Percentiles rank a stretch among this genome's conserved stretches.
Evolutionary conservation across 495 filamentous ascomycete genomes (phyloP).

Genomic region (Bombardia bombarda): DNA sequence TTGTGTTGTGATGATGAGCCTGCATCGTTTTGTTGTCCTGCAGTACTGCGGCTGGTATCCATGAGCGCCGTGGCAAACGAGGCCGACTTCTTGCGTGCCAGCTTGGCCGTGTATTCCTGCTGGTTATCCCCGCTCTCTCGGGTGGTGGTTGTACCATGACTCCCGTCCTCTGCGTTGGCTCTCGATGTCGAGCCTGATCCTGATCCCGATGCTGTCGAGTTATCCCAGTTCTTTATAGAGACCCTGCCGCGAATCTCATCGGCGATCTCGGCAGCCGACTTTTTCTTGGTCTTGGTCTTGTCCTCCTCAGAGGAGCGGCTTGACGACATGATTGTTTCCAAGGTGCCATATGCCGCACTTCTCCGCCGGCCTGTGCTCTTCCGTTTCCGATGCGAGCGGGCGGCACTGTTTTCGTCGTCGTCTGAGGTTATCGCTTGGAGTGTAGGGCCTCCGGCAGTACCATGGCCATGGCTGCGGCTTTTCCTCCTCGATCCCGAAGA

Average conservation of each 20-base stretch:
- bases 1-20: constrained; percentile 9
- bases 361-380: constrained; percentile 28
- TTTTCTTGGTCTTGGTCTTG: constrained; percentile 36
- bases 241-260: constrained; percentile 41
- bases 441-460: constrained; percentile 27
- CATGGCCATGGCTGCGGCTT: constrained; percentile 10
- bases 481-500: constrained; percentile 13
- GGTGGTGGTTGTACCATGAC: background rate
- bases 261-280: constrained; percentile 39
- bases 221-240: constrained; percentile 18
- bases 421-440: constrained; percentile 42
- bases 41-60: constrained; percentile 16
- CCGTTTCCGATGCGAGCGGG: constrained; percentile 13
- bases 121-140: constrained; percentile 11
- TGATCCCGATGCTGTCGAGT: constrained; percentile 15
- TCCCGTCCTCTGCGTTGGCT: constrained; percentile 4
- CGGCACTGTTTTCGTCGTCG: constrained; percentile 28
- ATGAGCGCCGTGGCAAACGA: constrained; percentile 41
- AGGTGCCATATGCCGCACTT: constrained; percentile 42
- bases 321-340: constrained; percentile 51
- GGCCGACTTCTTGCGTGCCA: constrained; percentile 32
- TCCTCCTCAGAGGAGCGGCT: constrained; percentile 50
- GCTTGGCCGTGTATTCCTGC: constrained; percentile 10
- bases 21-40: constrained; percentile 4
- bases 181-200: constrained; percentile 10